Evolutionary conservation across 1,139 yeast genomes (phyloP), one percentile per base, ranked within the genome.

Genomic region (Blastobotrys malaysiensis): DNA sequence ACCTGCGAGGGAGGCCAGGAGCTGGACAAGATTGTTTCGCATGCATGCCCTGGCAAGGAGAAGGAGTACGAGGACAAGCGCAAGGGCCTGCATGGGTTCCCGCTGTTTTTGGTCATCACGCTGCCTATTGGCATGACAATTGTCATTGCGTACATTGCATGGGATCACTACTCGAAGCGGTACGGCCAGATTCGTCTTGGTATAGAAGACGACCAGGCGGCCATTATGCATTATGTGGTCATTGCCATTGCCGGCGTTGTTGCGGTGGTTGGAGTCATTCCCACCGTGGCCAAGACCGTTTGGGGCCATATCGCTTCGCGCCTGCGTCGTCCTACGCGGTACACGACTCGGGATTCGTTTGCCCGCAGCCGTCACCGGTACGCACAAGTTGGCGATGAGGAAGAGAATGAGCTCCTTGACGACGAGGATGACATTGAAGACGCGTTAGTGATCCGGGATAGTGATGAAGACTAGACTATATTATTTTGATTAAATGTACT

Each of bases 181-280:
- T 83, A 88, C 65, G 96, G 97, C 14, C 96, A 87, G 68, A 91
- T 91, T 55, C 77, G 97, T 64, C 77, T 91, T 50, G 95, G 87
- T 47, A 93, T 84, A 55, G 90, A 84, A 48, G 88, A 61, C 24
- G 68, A 61, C 46, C 66, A 59, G 53, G 63, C 63, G 39, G 52
- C 59, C 9, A 56, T 56, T 26, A 52, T 65, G 14, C 63, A 61
- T 44, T 62, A 61, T 43, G 56, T 60, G 11, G 58, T 66, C 13
- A 57, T 67, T n/a, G 67, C 64, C 2, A 59, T 69, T 9, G 69
- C 73, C 5, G 70, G 68, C 0, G 63, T 67, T 7, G 65, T 68
- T 24, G 72, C 73, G 6, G 57, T 67, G 43, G 65, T 65, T 43
- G 51, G 66, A 3, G 65, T 70, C 6, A 52, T 71, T 9, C 74